Percentiles rank a stretch among this genome's conserved stretches.
phyloP scores from a whole-genome alignment of 1,284 basidiomycete genomes.

The Acaromyces ingoldii region DNA sequence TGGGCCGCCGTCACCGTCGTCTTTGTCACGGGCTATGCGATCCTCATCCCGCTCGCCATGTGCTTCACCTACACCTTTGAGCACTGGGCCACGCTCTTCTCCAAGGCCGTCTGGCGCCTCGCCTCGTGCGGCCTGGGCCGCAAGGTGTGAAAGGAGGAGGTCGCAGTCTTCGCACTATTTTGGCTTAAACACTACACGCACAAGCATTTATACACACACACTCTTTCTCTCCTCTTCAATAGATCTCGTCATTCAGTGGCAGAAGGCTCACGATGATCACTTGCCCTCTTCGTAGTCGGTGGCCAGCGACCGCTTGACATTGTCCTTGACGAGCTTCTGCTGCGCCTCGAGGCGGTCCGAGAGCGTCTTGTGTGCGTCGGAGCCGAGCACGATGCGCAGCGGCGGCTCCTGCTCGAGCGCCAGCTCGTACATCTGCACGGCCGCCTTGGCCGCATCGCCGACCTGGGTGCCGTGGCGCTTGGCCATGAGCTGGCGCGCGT shows the following conservation, averaged over 20 bases:
- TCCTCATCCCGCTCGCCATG: constrained; percentile 25
- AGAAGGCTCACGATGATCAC: too few relatives aligned
- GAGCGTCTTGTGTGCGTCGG: constrained; percentile 50
- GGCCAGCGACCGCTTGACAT: too few relatives aligned
- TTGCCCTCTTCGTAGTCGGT: too few relatives aligned
- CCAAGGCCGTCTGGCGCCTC: constrained; percentile 32
- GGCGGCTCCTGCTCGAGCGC: constrained; percentile 51
- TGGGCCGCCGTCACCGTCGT: constrained; percentile 36
- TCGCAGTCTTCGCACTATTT: neutral
- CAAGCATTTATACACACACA: too few relatives aligned
- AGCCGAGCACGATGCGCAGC: constrained; percentile 51
- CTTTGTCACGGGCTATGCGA: constrained; percentile 25
- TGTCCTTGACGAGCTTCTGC: too few relatives aligned
- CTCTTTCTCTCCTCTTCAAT: too few relatives aligned
- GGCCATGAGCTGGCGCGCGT: constrained; percentile 17
- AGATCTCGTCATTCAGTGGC: too few relatives aligned
- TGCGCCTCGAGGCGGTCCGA: too few relatives aligned
- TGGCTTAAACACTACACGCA: too few relatives aligned
- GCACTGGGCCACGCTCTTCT: constrained; percentile 30
- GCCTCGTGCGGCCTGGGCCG: constrained; percentile 32
- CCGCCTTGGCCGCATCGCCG: constrained; percentile 50
- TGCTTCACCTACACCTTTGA: constrained; percentile 39
- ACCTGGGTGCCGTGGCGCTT: constrained; percentile 44
- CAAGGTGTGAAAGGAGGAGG: neutral
- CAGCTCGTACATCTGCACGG: constrained; percentile 47